Percentiles rank a stretch among this genome's conserved stretches.
Conservation (phyloP, 2,329 filamentous ascomycete genomes). For the Davidsoniella eucalypti region DNA sequence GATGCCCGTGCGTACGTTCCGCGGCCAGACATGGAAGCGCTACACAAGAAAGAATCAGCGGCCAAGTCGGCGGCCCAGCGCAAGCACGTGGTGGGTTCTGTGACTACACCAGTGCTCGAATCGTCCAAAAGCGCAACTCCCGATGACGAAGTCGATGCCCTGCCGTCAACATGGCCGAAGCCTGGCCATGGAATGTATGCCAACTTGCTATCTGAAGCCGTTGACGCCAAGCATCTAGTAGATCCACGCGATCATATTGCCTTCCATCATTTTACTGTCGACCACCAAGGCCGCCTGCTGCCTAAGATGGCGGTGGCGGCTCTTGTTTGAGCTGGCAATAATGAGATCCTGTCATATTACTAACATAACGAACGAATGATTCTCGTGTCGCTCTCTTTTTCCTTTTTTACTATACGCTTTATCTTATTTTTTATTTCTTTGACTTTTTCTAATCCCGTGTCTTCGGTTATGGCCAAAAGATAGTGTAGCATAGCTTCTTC, state of each 20-base stretch:
- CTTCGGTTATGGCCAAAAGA: background rate
- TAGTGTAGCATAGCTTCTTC: background rate
- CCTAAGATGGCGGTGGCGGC: conserved; percentile 13
- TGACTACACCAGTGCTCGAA: conserved; percentile 4
- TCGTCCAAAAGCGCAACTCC: conserved; percentile 12
- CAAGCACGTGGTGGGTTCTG: background rate
- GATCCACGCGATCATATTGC: conserved; percentile 27
- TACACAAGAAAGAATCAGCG: background rate
- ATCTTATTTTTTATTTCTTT: too few species aligned
- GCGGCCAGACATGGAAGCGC: conserved; percentile 3
- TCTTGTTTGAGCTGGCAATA: conserved; percentile 3
- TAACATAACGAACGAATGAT: too few species aligned
- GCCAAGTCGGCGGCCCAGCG: conserved; percentile 2
- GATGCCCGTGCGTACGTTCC: conserved; percentile 8
- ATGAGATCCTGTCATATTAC: too few species aligned
- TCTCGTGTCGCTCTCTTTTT: background rate
- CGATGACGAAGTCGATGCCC: conserved; percentile 20
- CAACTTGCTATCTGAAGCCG: conserved; percentile 22
- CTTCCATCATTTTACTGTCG: conserved; percentile 28
- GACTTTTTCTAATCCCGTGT: background rate
- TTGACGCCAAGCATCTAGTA: conserved; percentile 22
- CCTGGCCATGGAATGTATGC: conserved; percentile 26
- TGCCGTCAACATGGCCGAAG: conserved; percentile 26
- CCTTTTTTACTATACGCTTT: background rate
- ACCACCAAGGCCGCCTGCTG: conserved; percentile 14